phyloP scores from a whole-genome alignment of 306 rosid genomes.

The Cotoneaster glaucophyllus region DNA sequence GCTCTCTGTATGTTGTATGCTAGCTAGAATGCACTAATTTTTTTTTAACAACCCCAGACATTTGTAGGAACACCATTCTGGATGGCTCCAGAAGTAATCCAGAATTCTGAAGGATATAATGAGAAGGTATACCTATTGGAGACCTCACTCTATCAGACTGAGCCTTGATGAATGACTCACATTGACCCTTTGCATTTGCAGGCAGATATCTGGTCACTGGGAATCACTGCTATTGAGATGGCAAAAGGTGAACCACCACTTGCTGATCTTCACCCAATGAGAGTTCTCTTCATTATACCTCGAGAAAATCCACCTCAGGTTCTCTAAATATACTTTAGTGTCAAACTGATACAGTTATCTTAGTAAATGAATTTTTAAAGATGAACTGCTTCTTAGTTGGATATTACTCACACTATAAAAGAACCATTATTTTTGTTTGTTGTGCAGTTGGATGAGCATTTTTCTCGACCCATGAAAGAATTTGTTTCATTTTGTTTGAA shows the following conservation, averaged over 20 bases:
- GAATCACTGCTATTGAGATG: slow-evolving; percentile 98
- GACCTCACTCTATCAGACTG: background rate
- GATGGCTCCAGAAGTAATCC: slow-evolving; percentile 99
- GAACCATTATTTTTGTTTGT: slow-evolving; percentile 21
- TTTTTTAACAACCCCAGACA: slow-evolving; percentile 62
- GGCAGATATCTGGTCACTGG: slow-evolving; percentile 99
- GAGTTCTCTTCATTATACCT: slow-evolving; percentile 97
- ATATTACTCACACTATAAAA: slow-evolving; percentile 3
- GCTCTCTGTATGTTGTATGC: slow-evolving; percentile 2
- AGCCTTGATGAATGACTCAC: slow-evolving; percentile 21
- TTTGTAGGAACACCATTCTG: slow-evolving; percentile 99
- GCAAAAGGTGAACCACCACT: slow-evolving; percentile 99
- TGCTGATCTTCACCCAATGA: slow-evolving; percentile 98
- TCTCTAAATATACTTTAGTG: slow-evolving; percentile 2
- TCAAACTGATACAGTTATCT: background rate
- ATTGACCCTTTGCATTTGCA: slow-evolving; percentile 36
- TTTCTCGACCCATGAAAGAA: slow-evolving; percentile 93
- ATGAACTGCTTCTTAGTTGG: slow-evolving; percentile 8
- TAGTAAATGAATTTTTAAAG: slow-evolving; percentile 1
- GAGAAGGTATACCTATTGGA: slow-evolving; percentile 64
- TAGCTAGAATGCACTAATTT: slow-evolving; percentile 38
- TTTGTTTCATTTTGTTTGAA: slow-evolving; percentile 86
- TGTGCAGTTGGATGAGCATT: slow-evolving; percentile 95
- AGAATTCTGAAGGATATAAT: slow-evolving; percentile 89
- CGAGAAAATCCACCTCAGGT: slow-evolving; percentile 99